Evolutionary conservation across 352 stramenopile species (phyloP), one percentile per base, ranked within the genome.

Genomic region (Pythium biforme): DNA sequence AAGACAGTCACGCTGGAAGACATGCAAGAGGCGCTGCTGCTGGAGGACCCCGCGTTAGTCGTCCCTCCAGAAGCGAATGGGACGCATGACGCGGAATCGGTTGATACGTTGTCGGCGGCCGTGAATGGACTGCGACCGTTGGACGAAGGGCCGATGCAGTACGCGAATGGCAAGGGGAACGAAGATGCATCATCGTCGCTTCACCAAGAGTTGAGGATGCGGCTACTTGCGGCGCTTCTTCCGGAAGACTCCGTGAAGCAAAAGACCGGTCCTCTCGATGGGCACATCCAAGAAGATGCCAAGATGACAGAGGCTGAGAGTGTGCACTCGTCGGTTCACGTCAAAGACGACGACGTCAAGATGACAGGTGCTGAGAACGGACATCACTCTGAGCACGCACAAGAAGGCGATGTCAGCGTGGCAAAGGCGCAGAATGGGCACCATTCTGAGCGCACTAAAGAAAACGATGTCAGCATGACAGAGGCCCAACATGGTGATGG

Each of bases 1-100:
- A 81, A 83, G 45, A 76, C 68, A 23, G 75, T 90, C 23, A 77
- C 72, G 48, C 69, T 74, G 5, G 74, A 81, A 56, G 81, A 89
- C 34, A 86, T 90, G 59, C 76, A 86, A 14, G 61, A 76, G 37
- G 68, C 70, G 2, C 64, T 92, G 48, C 63, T 77, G 40, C 64
- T 92, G 5, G 83, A 92, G 74, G 81, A 81, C 79, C 27, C 62
- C 12, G 20, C 50, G 6, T 41, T 40, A 0, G 34, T 34, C 11
- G 22, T 45, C 1, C 37, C 41, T 12, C 15, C 27, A 1, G 57
- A 65, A 25, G 48, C 26, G 15, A 54, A 26, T 19, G 31, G 40
- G n/a, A 19, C 22, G 0, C 37, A 66, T 4, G 46, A 63, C 17
- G 29, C 17, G 17, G 43, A 41, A 15, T 15, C 31, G 25, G 39